These are phyloP conservation scores for Aspergillus ostianus DNA, from an alignment of 495 filamentous ascomycete genomes.

Conservation along the genomic window DNA sequence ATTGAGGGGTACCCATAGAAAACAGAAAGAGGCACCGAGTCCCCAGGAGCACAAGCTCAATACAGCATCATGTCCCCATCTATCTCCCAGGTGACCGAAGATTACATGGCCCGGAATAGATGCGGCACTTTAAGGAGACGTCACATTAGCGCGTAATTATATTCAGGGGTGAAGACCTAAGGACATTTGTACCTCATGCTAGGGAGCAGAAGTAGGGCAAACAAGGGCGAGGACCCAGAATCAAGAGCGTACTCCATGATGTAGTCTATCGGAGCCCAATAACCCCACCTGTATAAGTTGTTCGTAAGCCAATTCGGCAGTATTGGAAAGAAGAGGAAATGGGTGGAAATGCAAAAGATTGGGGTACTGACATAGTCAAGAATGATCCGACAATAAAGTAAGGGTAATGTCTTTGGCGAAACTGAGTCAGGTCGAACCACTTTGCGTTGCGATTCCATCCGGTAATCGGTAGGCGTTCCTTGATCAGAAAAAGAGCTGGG, in stretches of 20 bases:
- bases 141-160: not conserved
- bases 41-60: not conserved
- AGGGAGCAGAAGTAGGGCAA: constrained; percentile 33
- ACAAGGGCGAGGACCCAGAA: constrained; percentile 18
- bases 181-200: constrained; percentile 24
- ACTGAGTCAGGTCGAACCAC: constrained; percentile 31
- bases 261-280: constrained; percentile 33
- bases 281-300: constrained; percentile 34
- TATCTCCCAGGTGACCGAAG: constrained; percentile 30
- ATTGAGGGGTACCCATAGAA: constrained; percentile 59
- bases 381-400: constrained; percentile 30
- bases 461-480: constrained; percentile 25
- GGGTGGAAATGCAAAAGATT: not conserved
- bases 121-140: not conserved
- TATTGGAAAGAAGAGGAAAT: not conserved
- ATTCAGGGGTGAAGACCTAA: not conserved
- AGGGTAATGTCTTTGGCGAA: constrained; percentile 28
- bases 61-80: not conserved
- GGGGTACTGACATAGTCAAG: constrained; percentile 20
- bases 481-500: constrained; percentile 21
- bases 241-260: constrained; percentile 23
- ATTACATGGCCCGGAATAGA: constrained; percentile 67
- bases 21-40: constrained; percentile 16
- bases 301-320: constrained; percentile 1
- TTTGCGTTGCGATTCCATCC: constrained; percentile 24